Percentiles rank a stretch among this genome's conserved stretches.
Evolutionary conservation across 495 filamentous ascomycete genomes (phyloP).

Genomic region (Penicillium robsamsonii): DNA sequence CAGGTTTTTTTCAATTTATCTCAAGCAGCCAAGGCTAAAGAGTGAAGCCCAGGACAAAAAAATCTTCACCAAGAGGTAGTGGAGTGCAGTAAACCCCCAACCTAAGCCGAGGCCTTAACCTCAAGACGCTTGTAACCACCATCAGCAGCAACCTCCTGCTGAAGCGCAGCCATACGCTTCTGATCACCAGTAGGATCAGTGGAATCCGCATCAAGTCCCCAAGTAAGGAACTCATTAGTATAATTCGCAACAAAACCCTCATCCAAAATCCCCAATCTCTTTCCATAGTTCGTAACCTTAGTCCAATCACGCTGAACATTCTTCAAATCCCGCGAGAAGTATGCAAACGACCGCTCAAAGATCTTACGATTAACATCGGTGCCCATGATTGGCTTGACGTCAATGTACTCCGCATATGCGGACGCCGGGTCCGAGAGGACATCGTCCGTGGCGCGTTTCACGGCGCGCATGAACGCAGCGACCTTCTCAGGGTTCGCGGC

Average conservation of each 20-base stretch:
- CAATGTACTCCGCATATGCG: conserved; percentile 63
- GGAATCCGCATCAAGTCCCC: conserved; percentile 59
- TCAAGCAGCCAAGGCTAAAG: conserved; percentile 14
- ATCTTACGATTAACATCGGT: conserved; percentile 66
- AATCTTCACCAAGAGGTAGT: neutral
- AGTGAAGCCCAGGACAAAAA: conserved; percentile 15
- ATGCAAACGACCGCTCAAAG: conserved; percentile 67
- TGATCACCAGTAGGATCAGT: conserved; percentile 62
- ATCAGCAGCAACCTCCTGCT: conserved; percentile 53
- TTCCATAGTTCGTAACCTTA: conserved; percentile 69
- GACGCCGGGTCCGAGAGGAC: conserved; percentile 57
- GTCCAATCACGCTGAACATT: conserved; percentile 66
- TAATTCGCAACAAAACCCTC: conserved; percentile 61
- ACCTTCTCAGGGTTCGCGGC: conserved; percentile 58
- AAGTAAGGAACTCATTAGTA: conserved; percentile 62
- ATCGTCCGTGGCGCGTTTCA: conserved; percentile 65
- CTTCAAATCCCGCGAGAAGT: conserved; percentile 69
- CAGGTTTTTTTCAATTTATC: neutral
- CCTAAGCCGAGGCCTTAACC: conserved; percentile 33
- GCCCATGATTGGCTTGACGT: conserved; percentile 66
- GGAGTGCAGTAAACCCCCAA: neutral
- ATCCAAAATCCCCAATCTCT: conserved; percentile 60
- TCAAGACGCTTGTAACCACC: conserved; percentile 47
- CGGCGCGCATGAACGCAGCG: conserved; percentile 57
- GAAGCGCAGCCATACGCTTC: conserved; percentile 62